Conservation (phyloP, 2,329 filamentous ascomycete species). For the Sphaerulina vaccinii region DNA sequence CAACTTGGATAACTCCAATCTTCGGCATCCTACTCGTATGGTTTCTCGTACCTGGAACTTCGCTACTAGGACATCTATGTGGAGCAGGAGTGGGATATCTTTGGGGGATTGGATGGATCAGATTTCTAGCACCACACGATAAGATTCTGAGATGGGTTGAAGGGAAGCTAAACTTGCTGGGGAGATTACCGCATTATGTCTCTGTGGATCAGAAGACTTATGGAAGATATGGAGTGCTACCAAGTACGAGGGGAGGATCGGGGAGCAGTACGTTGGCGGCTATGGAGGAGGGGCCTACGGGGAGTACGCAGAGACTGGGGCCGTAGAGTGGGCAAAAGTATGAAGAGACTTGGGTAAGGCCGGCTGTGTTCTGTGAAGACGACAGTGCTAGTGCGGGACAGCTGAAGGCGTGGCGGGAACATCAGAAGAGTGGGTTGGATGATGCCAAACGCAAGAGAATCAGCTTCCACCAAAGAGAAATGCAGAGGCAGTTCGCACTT, state of each 20-base stretch:
- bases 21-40: constrained; percentile 70
- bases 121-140: constrained; percentile 85
- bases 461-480: background rate
- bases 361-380: background rate
- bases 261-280: constrained; percentile 31
- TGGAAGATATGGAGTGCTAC: constrained; percentile 85
- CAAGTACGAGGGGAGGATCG: constrained; percentile 42
- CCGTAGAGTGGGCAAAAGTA: constrained; percentile 50
- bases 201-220: constrained; percentile 96
- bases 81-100: constrained; percentile 82
- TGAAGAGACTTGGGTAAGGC: too few relatives aligned
- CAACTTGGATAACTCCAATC: constrained; percentile 90
- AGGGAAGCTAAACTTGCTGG: constrained; percentile 79
- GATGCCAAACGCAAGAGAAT: background rate
- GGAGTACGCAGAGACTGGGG: constrained; percentile 66
- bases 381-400: background rate
- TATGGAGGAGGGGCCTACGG: constrained; percentile 55
- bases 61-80: constrained; percentile 81
- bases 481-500: background rate
- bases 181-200: constrained; percentile 83
- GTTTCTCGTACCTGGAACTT: constrained; percentile 76
- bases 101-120: constrained; percentile 84
- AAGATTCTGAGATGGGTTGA: constrained; percentile 85
- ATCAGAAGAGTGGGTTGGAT: background rate
- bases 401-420: background rate